Conservation (phyloP, 208 protist species). For the Tritrichomonas musculus region DNA sequence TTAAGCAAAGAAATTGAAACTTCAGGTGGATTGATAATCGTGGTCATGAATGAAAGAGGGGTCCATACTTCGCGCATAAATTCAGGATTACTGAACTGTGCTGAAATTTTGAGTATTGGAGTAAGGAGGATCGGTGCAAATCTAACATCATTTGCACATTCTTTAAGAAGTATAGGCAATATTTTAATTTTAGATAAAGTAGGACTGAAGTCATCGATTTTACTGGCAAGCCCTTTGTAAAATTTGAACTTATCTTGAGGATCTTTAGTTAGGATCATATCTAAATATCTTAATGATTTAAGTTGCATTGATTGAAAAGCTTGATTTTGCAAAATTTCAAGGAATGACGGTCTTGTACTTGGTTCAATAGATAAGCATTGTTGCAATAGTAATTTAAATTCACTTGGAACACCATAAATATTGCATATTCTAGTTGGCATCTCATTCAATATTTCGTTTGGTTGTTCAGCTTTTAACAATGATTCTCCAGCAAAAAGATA, state of each 20-base stretch:
- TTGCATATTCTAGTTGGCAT: neutral
- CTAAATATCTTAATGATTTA: neutral
- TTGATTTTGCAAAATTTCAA: neutral
- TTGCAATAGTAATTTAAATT: neutral
- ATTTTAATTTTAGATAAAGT: neutral
- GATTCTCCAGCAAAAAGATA: neutral
- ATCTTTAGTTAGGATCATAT: neutral
- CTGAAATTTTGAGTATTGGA: neutral
- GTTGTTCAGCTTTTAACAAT: neutral
- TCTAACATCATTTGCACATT: neutral
- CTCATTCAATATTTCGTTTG: neutral
- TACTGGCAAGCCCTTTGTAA: neutral
- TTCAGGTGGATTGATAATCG: neutral
- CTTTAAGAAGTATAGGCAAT: neutral
- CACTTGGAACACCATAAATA: neutral
- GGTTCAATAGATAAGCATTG: neutral
- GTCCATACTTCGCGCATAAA: neutral
- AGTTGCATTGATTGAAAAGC: neutral
- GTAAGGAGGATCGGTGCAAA: neutral
- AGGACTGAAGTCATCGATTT: conserved; percentile 1
- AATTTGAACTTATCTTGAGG: conserved; percentile 15
- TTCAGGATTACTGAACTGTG: neutral
- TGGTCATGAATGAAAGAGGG: neutral
- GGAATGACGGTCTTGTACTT: neutral
- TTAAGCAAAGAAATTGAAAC: neutral